A percentile compares a stretch with the other conserved stretches of the same genome.
These are phyloP conservation scores for Pleurotus platypus DNA, from an alignment of 768 basidiomycete species.

Conservation along the genomic window DNA sequence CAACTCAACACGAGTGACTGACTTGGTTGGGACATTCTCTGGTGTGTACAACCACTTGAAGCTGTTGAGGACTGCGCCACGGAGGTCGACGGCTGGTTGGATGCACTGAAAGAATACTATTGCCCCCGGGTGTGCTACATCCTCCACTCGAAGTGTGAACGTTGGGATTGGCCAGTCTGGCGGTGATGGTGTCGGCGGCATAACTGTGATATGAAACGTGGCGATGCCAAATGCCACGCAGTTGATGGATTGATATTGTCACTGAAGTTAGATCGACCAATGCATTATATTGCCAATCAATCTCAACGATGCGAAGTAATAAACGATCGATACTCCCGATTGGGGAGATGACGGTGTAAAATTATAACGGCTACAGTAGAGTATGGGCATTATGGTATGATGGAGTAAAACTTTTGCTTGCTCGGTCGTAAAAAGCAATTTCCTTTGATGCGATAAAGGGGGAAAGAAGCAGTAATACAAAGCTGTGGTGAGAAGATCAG, in stretches of 20 bases:
- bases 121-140: conserved; percentile 57
- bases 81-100: conserved; percentile 34
- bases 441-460: neutral
- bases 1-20: conserved; percentile 8
- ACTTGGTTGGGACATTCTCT: conserved; percentile 34
- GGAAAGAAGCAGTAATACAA: neutral
- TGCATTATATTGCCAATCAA: neutral
- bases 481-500: neutral
- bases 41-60: conserved; percentile 40
- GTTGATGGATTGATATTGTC: neutral
- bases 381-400: neutral
- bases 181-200: conserved; percentile 16
- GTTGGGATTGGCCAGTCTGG: conserved; percentile 51
- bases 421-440: neutral
- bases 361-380: neutral
- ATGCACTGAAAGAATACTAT: conserved; percentile 51
- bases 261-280: neutral
- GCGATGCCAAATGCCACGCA: neutral
- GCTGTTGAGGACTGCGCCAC: conserved; percentile 47
- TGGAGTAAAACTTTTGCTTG: neutral
- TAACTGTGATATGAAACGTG: neutral
- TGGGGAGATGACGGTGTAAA: neutral
- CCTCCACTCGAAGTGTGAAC: conserved; percentile 52
- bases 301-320: neutral
- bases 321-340: conserved; percentile 1